Evolutionary conservation across 352 stramenopile genomes (phyloP).

Genomic region (Phytophthora sp.): DNA sequence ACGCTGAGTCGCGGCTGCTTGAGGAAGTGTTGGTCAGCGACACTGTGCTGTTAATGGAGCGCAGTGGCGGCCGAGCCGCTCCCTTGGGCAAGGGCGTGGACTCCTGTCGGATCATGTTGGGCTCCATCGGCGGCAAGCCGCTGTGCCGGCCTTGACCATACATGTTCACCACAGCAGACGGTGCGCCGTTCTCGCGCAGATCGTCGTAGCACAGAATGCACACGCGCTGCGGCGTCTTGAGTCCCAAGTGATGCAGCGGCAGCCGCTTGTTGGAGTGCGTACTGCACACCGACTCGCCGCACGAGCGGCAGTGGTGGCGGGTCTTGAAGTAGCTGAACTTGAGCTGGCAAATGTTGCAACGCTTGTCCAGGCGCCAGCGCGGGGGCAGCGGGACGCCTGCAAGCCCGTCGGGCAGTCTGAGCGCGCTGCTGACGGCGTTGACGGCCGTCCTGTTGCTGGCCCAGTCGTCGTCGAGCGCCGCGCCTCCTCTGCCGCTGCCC

Average conservation of each 20-base stretch:
- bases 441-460: conserved; percentile 21
- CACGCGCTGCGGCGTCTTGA: conserved; percentile 71
- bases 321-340: conserved; percentile 90
- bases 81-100: conserved; percentile 34
- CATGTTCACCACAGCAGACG: conserved; percentile 82
- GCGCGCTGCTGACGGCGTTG: conserved; percentile 26
- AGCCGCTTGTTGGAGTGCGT: conserved; percentile 79
- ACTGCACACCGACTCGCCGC: conserved; percentile 84
- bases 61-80: conserved; percentile 32
- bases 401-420: conserved; percentile 39
- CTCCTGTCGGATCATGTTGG: conserved; percentile 35
- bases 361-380: conserved; percentile 75
- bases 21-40: conserved; percentile 37
- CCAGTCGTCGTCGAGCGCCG: conserved; percentile 24
- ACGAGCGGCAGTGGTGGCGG: conserved; percentile 90
- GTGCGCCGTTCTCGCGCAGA: conserved; percentile 72
- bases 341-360: conserved; percentile 83
- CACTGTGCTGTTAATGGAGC: conserved; percentile 43
- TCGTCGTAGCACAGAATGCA: conserved; percentile 86
- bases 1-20: conserved; percentile 34
- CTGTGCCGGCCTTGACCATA: conserved; percentile 44
- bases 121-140: conserved; percentile 36
- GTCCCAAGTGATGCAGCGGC: conserved; percentile 61
- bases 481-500: conserved; percentile 14
- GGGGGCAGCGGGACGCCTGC: conserved; percentile 53